phyloP scores from a whole-genome alignment of 129 eudicot genomes.

The Pseudognaphalium luteoalbum region DNA sequence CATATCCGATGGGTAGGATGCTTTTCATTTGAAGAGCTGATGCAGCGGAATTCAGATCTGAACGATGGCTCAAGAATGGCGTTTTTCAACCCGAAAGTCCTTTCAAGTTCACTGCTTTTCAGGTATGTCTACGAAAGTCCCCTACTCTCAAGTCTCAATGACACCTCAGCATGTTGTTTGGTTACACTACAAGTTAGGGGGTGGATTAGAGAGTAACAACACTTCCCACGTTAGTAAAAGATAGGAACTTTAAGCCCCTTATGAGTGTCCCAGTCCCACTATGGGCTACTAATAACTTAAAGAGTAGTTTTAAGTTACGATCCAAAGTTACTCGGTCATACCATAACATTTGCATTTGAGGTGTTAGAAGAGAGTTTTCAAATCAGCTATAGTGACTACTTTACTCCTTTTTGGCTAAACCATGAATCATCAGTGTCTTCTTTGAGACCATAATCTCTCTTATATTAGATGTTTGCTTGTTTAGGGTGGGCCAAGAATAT shows the following conservation, averaged over 20 bases:
- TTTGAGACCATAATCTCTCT: neutral
- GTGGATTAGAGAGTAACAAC: too few relatives aligned
- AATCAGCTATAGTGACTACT: neutral
- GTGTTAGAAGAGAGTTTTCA: too few relatives aligned
- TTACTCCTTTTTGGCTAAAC: neutral
- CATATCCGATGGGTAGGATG: constrained; percentile 65
- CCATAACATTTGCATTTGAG: too few relatives aligned
- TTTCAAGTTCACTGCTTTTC: constrained; percentile 55
- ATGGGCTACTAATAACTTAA: too few relatives aligned
- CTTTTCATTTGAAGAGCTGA: constrained; percentile 55
- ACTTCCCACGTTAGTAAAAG: too few relatives aligned
- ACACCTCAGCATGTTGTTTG: neutral
- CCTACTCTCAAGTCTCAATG: neutral
- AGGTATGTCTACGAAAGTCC: constrained; percentile 24
- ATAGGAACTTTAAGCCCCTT: too few relatives aligned
- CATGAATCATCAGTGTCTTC: neutral
- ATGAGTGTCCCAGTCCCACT: too few relatives aligned
- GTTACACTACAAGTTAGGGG: too few relatives aligned
- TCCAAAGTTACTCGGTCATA: too few relatives aligned
- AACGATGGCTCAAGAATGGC: constrained; percentile 56
- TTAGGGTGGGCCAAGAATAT: constrained; percentile 6
- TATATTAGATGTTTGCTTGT: neutral
- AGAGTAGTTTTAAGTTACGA: too few relatives aligned
- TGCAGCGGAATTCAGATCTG: constrained; percentile 51
- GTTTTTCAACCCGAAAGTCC: constrained; percentile 42